A percentile compares a stretch with the other conserved stretches of the same genome.
Evolutionary conservation across 371 early-diverging fungal species (phyloP).

Genomic region (Dichotomocladium elegans): DNA sequence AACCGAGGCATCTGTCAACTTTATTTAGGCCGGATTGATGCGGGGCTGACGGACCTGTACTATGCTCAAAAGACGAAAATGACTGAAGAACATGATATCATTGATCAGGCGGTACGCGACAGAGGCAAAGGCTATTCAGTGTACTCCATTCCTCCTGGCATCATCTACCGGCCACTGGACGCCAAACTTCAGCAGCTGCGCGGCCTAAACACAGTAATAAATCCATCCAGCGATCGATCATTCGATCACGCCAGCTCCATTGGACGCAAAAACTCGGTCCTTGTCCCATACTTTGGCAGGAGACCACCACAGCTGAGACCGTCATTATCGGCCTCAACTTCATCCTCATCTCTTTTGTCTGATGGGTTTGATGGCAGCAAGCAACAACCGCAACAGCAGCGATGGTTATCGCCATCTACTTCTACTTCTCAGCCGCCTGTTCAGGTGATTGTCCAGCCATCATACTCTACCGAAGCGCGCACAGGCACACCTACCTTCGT

Average conservation of each 20-base stretch:
- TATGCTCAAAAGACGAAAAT: constrained; percentile 65
- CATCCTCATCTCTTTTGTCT: no score
- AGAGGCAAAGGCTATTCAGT: constrained; percentile 70
- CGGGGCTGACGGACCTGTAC: constrained; percentile 71
- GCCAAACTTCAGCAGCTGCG: constrained; percentile 49
- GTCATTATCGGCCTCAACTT: no score
- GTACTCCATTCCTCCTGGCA: constrained; percentile 74
- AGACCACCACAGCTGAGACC: background rate
- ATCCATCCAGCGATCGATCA: no score
- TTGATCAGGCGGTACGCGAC: constrained; percentile 69
- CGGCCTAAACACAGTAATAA: background rate
- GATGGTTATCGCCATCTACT: background rate
- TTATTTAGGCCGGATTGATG: constrained; percentile 67
- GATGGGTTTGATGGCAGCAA: background rate
- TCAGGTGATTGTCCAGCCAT: no score
- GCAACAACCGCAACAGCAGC: background rate
- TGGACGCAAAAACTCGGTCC: background rate
- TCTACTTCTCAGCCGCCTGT: background rate
- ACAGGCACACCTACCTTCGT: no score
- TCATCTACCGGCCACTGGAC: constrained; percentile 79
- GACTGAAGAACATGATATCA: constrained; percentile 68
- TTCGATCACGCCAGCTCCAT: background rate
- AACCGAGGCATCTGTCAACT: constrained; percentile 87
- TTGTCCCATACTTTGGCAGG: background rate
- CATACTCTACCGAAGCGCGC: background rate